Evolutionary conservation across 129 eudicot species (phyloP).

Genomic region (Gnaphalium uliginosum): DNA sequence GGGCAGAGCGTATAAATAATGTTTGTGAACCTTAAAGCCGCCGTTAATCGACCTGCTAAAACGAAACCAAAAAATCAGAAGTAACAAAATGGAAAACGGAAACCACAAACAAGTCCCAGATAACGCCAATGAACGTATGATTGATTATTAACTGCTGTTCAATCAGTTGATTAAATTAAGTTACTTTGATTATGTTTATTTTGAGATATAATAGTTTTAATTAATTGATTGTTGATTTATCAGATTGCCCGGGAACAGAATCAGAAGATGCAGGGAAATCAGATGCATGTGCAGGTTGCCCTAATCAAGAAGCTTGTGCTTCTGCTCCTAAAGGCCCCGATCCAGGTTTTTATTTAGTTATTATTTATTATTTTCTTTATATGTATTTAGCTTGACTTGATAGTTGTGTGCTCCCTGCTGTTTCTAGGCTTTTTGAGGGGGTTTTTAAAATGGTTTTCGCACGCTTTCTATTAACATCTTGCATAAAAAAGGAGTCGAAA

Average conservation of each 20-base stretch:
- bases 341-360: constrained; percentile 50
- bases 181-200: neutral
- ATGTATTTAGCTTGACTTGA: neutral
- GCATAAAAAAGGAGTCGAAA: no score
- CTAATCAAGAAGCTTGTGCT: constrained; percentile 91
- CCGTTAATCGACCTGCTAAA: neutral
- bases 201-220: neutral
- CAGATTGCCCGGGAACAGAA: constrained; percentile 92
- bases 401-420: no score
- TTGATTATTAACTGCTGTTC: neutral
- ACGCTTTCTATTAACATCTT: no score
- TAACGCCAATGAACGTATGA: constrained; percentile 91
- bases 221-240: neutral
- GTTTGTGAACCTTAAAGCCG: neutral
- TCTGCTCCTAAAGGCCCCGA: constrained; percentile 99
- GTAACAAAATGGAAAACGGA: constrained; percentile 53
- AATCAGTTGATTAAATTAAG: neutral
- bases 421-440: no score
- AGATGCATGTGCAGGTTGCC: constrained; percentile 87
- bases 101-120: constrained; percentile 61
- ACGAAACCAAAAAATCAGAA: neutral
- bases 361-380: neutral
- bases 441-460: no score
- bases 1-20: neutral
- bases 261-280: constrained; percentile 86